Evolutionary conservation across 352 stramenopile species (phyloP), one percentile per base, ranked within the genome.

Genomic region (Phytophthora tentaculata): DNA sequence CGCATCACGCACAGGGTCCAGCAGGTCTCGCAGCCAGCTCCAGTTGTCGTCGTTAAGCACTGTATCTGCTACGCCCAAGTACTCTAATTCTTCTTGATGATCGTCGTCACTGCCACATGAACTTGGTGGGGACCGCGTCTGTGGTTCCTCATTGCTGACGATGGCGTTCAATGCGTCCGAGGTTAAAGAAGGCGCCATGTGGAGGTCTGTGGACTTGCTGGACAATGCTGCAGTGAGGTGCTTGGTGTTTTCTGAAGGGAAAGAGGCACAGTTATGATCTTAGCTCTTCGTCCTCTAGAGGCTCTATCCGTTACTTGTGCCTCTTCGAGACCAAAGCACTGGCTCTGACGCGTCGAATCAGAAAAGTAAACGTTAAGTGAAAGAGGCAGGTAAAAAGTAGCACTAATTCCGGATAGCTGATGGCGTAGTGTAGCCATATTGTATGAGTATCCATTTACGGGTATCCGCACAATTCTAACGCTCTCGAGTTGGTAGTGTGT

Each of bases 21-120:
- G 43, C 35, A 76, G 28, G 2, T 71, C 29, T n/a, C 50, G 35
- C n/a, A 81, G 24, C 73, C 73, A 81, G 24, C 16, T 24, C 73
- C 73, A 81, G 49, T 79, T 74, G 44, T 64, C 61, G 37, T 73
- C 69, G 10, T 61, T 67, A 4, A 79, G 67, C 12, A 67, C 41
- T 5, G 68, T 72, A 57, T 76, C 63, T n/a, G 68, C 68, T 65
- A 69, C 48, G 4, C 39, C 47, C 24, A 76, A 56, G 56, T 59
- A 23, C 43, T 76, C 51, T 5, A 56, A n/a, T 37, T 69, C 43
- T 32, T 71, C 66, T 48, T 59, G 39, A 16, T 26, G 56, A 26
- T 62, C 43, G 8, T 72, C 51, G 56, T 61, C 41, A 55, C 67
- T 71, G 49, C 56, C 51, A 43, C 67, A 71, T 14, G 56, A 72